Evolutionary conservation across 2,329 filamentous ascomycete species (phyloP).

Genomic region (Exophiala spinifera): DNA sequence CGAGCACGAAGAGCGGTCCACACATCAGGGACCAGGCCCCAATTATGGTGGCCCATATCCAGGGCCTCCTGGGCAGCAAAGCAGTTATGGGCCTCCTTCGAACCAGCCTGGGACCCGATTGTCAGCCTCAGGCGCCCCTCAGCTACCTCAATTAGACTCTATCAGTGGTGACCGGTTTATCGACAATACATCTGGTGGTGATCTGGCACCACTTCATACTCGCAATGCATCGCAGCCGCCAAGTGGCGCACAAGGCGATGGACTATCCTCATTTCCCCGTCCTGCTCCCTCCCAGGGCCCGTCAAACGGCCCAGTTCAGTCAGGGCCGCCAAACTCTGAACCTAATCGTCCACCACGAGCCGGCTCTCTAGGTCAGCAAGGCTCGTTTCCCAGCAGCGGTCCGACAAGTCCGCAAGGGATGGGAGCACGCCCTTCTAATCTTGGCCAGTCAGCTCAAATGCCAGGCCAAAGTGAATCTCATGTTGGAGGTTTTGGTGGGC

Average conservation of each 20-base stretch:
- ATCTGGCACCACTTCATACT: not conserved
- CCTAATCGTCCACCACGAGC: not conserved
- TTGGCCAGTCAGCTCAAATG: not conserved
- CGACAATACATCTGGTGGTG: conserved; percentile 6
- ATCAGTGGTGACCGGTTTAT: conserved; percentile 2
- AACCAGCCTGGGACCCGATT: conserved; percentile 1
- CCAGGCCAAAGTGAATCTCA: not conserved
- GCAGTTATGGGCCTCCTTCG: conserved; percentile 1
- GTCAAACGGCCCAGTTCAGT: not conserved
- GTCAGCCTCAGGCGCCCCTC: conserved; percentile 11
- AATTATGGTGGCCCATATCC: not conserved
- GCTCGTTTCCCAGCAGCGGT: not conserved
- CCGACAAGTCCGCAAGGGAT: not conserved
- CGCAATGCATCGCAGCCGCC: not conserved
- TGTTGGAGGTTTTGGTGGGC: not conserved
- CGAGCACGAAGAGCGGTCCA: conserved; percentile 3
- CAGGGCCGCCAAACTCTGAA: not conserved
- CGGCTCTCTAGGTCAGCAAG: not conserved
- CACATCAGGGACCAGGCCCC: conserved; percentile 1
- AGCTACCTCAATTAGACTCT: conserved; percentile 15
- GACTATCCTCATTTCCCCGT: not conserved
- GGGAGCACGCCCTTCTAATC: not conserved
- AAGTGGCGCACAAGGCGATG: not conserved
- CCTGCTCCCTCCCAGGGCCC: not conserved
- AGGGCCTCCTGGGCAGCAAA: conserved; percentile 9